Evolutionary conservation across 495 filamentous ascomycete species (phyloP).

Genomic region (Hypoxylon crocopeplum): DNA sequence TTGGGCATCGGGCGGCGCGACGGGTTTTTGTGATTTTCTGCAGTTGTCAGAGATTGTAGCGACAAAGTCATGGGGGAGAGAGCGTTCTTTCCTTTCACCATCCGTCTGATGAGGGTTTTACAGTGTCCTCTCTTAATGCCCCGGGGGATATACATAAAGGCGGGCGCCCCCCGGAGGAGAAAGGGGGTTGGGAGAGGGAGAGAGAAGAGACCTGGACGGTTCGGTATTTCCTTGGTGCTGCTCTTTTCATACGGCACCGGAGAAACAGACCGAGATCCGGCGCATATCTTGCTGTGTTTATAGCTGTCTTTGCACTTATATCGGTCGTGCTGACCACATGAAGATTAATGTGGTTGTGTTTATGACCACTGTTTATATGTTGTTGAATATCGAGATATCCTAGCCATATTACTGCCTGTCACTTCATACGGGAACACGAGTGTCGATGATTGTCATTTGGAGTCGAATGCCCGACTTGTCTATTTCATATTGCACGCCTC

Average conservation of each 20-base stretch:
- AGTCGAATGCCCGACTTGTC: neutral
- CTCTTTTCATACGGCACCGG: slow-evolving; percentile 18
- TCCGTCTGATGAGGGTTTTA: slow-evolving; percentile 7
- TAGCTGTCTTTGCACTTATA: slow-evolving; percentile 16
- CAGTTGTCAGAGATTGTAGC: slow-evolving; percentile 33
- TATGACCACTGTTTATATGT: slow-evolving; percentile 25
- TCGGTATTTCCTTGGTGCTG: slow-evolving; percentile 3
- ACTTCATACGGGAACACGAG: neutral
- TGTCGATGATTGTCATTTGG: neutral
- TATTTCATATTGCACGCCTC: slow-evolving; percentile 2
- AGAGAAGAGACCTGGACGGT: slow-evolving; percentile 4
- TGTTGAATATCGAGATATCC: no score
- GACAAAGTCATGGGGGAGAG: slow-evolving; percentile 10
- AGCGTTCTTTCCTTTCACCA: neutral
- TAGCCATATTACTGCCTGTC: no score
- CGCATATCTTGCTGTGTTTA: slow-evolving; percentile 31
- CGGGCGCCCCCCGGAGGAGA: neutral
- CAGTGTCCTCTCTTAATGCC: slow-evolving; percentile 1
- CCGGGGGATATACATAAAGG: slow-evolving; percentile 12
- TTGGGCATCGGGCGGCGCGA: slow-evolving; percentile 37
- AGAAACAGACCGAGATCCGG: slow-evolving; percentile 20
- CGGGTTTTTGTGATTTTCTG: slow-evolving; percentile 15
- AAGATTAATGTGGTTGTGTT: slow-evolving; percentile 9
- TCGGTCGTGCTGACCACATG: slow-evolving; percentile 13
- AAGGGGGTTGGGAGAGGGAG: slow-evolving; percentile 6